These are phyloP conservation scores for Aquilaria malaccensis DNA, from an alignment of 345 rosid genomes.

Conservation along the genomic window DNA sequence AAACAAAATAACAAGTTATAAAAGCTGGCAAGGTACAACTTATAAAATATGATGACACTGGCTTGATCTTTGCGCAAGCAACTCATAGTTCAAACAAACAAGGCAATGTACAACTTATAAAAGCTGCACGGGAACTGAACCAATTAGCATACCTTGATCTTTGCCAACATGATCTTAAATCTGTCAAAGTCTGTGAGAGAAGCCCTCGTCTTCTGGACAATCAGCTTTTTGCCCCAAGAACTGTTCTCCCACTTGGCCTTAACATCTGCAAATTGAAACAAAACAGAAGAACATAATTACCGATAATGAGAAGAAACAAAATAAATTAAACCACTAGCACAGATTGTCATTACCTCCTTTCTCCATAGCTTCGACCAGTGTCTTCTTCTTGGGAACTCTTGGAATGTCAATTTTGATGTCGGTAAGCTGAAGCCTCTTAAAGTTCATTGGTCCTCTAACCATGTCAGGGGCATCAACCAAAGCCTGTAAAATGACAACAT, in stretches of 20 bases:
- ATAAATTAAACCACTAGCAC: not conserved
- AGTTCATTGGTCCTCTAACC: slow-evolving; percentile 78
- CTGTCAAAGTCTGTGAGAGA: slow-evolving; percentile 74
- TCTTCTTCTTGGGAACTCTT: slow-evolving; percentile 76
- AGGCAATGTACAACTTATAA: no score
- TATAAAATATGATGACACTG: no score
- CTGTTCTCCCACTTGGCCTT: slow-evolving; percentile 87
- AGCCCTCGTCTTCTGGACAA: slow-evolving; percentile 74
- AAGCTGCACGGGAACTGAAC: no score
- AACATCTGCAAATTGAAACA: slow-evolving; percentile 42
- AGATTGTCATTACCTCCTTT: slow-evolving; percentile 49
- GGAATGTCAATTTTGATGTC: slow-evolving; percentile 69
- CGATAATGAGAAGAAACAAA: not conserved
- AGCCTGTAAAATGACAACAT: slow-evolving; percentile 31
- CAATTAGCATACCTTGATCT: slow-evolving; percentile 34
- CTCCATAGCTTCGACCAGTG: slow-evolving; percentile 68
- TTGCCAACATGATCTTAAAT: slow-evolving; percentile 85
- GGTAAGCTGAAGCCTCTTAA: slow-evolving; percentile 73
- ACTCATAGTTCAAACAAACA: no score
- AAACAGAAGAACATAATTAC: not conserved
- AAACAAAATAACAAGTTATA: no score
- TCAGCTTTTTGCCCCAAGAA: slow-evolving; percentile 82
- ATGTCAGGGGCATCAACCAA: slow-evolving; percentile 81
- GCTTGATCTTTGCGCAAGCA: no score
- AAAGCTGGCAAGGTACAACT: no score